These are phyloP conservation scores for Globisporangium ultimum DNA, from an alignment of 352 stramenopile species.

Conservation along the genomic window DNA sequence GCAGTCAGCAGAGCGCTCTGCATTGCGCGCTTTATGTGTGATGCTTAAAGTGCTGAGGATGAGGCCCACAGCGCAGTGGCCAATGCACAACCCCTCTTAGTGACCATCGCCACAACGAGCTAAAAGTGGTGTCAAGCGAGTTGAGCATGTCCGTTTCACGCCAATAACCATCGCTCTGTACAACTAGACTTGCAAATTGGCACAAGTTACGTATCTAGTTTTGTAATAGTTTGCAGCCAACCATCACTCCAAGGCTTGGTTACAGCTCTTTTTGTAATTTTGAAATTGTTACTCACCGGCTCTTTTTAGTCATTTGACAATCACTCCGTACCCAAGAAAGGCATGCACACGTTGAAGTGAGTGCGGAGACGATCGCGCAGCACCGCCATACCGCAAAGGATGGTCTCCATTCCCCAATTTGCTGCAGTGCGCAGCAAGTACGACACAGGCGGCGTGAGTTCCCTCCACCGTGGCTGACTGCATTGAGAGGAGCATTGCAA, in stretches of 20 bases:
- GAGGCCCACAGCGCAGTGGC: too few species aligned
- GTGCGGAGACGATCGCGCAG: background rate
- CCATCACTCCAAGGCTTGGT: background rate
- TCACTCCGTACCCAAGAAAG: slow-evolving; percentile 1
- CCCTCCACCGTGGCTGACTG: too few species aligned
- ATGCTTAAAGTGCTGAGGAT: too few species aligned
- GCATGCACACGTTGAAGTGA: background rate
- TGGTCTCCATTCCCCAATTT: background rate
- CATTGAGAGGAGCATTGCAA: too few species aligned
- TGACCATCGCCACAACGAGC: too few species aligned
- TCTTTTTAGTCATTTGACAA: slow-evolving; percentile 6
- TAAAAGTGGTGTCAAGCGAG: too few species aligned
- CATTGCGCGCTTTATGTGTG: too few species aligned
- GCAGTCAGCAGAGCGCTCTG: background rate
- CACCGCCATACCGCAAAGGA: background rate
- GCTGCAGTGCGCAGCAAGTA: background rate
- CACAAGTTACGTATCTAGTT: background rate
- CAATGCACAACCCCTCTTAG: too few species aligned
- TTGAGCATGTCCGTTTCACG: background rate
- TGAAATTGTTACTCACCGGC: background rate
- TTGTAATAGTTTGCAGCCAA: background rate
- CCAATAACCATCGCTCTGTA: background rate
- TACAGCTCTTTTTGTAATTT: background rate
- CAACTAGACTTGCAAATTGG: background rate
- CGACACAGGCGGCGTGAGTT: background rate